These are phyloP conservation scores for Canavalia ensiformis DNA, from an alignment of 306 rosid species.

Conservation along the genomic window DNA sequence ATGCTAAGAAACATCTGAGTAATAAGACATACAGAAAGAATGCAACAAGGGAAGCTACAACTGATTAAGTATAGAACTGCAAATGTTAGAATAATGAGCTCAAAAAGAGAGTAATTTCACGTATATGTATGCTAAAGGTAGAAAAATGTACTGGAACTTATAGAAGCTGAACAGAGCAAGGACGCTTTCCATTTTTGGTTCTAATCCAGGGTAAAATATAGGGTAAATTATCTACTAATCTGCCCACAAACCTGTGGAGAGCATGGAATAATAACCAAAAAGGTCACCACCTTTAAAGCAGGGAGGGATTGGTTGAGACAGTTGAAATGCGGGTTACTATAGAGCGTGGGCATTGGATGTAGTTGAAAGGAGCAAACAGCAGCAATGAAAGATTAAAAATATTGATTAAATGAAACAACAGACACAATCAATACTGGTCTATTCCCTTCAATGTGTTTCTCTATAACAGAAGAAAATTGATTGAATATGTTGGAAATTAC, in stretches of 20 bases:
- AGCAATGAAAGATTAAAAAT: too few relatives aligned
- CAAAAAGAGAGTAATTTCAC: neutral
- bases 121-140: neutral
- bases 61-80: neutral
- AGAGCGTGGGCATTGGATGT: too few relatives aligned
- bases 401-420: neutral
- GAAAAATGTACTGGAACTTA: neutral
- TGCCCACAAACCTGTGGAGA: too few relatives aligned
- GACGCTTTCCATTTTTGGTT: neutral
- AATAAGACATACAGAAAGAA: conserved; percentile 13
- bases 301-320: too few relatives aligned
- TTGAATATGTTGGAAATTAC: neutral
- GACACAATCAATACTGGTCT: neutral
- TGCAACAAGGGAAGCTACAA: neutral
- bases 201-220: neutral
- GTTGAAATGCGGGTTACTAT: too few relatives aligned
- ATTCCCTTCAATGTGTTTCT: neutral
- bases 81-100: neutral
- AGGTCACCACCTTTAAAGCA: too few relatives aligned
- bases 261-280: too few relatives aligned
- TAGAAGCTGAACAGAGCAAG: neutral
- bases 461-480: neutral
- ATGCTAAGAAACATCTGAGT: neutral
- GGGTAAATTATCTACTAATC: neutral
- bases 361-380: too few relatives aligned